Evolutionary conservation across 1,284 basidiomycete species (phyloP).

Genomic region (Nidula niveotomentosa): DNA sequence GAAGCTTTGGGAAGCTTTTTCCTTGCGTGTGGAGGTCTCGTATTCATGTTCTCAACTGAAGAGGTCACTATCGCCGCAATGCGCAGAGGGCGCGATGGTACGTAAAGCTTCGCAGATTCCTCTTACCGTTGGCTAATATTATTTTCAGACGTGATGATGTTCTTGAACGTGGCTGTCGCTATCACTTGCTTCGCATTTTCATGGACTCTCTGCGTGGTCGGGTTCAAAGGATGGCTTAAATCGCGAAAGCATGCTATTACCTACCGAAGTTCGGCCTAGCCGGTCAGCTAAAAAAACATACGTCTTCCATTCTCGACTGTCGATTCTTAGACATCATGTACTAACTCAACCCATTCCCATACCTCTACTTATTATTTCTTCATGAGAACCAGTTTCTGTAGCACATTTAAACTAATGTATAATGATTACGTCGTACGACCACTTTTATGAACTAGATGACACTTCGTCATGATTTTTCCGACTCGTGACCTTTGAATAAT

Average conservation of each 20-base stretch:
- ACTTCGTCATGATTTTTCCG: too few relatives aligned
- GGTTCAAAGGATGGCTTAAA: constrained; percentile 79
- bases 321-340: constrained; percentile 2
- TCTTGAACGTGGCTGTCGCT: constrained; percentile 78
- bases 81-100: constrained; percentile 86
- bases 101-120: constrained; percentile 17
- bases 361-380: not conserved
- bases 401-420: not conserved
- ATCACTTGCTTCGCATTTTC: constrained; percentile 82
- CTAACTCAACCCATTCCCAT: not conserved
- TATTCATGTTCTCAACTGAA: constrained; percentile 92
- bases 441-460: not conserved
- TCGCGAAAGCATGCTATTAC: constrained; percentile 42
- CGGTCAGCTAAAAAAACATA: not conserved
- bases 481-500: too few relatives aligned
- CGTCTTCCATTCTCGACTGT: not conserved
- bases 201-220: constrained; percentile 74
- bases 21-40: constrained; percentile 84
- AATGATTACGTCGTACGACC: not conserved
- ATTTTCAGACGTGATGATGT: constrained; percentile 77
- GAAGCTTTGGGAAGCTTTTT: constrained; percentile 90
- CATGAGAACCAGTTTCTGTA: not conserved
- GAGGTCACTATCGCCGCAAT: constrained; percentile 92
- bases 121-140: not conserved
- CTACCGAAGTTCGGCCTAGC: constrained; percentile 42